A percentile compares a stretch with the other conserved stretches of the same genome.
These are phyloP conservation scores for Colletotrichum viniferum DNA, from an alignment of 2,329 filamentous ascomycete genomes.

Conservation along the genomic window DNA sequence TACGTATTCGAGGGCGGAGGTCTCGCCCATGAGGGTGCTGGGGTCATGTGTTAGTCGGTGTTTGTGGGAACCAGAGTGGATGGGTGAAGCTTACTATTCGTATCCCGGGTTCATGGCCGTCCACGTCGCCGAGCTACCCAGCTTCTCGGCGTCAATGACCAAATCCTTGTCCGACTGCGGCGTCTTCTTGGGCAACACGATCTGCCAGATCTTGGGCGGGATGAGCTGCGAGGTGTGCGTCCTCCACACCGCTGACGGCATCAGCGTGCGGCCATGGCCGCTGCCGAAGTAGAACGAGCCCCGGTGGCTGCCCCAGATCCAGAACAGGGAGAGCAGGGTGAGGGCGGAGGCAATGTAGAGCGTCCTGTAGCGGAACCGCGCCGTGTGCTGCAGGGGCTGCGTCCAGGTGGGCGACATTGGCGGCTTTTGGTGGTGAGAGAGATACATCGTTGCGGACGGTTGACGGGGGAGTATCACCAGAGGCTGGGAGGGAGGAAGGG, in stretches of 20 bases:
- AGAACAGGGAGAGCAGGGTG: neutral
- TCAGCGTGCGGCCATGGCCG: neutral
- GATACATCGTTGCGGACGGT: neutral
- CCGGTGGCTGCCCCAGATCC: neutral
- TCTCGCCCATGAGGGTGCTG: conserved; percentile 29
- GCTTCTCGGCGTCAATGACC: neutral
- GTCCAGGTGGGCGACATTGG: neutral
- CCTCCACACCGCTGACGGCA: neutral
- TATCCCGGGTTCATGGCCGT: conserved; percentile 18
- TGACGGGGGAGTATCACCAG: neutral
- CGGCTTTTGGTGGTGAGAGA: neutral
- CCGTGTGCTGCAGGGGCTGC: neutral
- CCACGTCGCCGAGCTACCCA: conserved; percentile 15
- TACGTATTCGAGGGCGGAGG: conserved; percentile 28
- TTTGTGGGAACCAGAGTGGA: neutral
- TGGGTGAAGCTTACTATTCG: conserved; percentile 7
- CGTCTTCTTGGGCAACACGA: neutral
- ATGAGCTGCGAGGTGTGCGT: neutral
- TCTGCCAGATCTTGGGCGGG: conserved; percentile 21
- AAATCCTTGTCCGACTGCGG: neutral
- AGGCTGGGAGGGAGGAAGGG: neutral
- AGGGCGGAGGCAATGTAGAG: neutral
- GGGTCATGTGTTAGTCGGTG: neutral
- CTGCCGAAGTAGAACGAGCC: neutral
- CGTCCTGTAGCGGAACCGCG: neutral